phyloP scores from a whole-genome alignment of 495 filamentous ascomycete species.

The Aspergillus asperescens region DNA sequence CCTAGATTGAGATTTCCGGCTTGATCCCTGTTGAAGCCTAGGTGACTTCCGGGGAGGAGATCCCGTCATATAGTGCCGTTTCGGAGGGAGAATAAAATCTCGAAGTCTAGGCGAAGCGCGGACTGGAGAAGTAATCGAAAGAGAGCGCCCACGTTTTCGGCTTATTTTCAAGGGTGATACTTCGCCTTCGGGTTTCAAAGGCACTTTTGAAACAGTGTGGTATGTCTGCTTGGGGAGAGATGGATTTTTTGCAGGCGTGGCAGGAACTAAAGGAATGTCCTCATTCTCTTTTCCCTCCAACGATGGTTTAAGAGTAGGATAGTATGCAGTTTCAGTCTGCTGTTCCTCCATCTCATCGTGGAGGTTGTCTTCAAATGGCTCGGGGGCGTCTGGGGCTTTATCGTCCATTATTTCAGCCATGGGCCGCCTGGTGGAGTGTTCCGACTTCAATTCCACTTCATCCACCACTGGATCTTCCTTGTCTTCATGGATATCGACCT shows the following conservation, averaged over 20 bases:
- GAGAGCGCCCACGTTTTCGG: conserved; percentile 49
- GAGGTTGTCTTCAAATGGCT: background rate
- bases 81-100: background rate
- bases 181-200: conserved; percentile 63
- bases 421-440: conserved; percentile 8
- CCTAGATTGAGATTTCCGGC: conserved; percentile 19
- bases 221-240: conserved; percentile 40
- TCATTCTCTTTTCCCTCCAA: conserved; percentile 35
- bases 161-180: conserved; percentile 53
- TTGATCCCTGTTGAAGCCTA: conserved; percentile 18
- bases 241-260: conserved; percentile 30
- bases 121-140: conserved; percentile 35
- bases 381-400: background rate
- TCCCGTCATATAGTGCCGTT: background rate
- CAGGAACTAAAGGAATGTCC: conserved; percentile 22
- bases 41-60: conserved; percentile 26
- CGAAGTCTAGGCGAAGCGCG: conserved; percentile 32
- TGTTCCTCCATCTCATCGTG: background rate
- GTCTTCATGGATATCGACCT: conserved; percentile 18
- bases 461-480: conserved; percentile 1
- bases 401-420: conserved; percentile 16
- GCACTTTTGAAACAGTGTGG: conserved; percentile 72
- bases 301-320: conserved; percentile 1
- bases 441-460: background rate
- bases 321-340: background rate